These are phyloP conservation scores for Viridothelium virens DNA, from an alignment of 495 filamentous ascomycete species.

Conservation along the genomic window DNA sequence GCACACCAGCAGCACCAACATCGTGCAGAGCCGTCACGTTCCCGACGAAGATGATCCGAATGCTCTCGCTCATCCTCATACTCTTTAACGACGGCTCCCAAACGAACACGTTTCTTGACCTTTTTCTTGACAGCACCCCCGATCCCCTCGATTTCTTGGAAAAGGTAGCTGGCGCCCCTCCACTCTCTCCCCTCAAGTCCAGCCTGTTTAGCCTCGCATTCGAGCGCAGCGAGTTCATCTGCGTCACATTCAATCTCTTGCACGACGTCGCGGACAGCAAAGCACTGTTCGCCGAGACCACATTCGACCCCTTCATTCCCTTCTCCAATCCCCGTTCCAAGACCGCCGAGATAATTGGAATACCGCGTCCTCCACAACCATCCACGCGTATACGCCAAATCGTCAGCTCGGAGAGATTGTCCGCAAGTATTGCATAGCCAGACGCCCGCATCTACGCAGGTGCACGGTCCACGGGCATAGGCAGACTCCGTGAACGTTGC, in stretches of 20 bases:
- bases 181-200: conserved; percentile 23
- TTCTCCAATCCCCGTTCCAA: conserved; percentile 81
- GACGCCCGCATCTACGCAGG: conserved; percentile 54
- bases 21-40: conserved; percentile 46
- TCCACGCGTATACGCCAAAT: conserved; percentile 68
- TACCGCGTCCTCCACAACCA: conserved; percentile 90
- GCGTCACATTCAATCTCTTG: conserved; percentile 73
- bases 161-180: conserved; percentile 58
- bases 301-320: conserved; percentile 81
- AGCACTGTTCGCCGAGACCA: conserved; percentile 60
- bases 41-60: conserved; percentile 46
- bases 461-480: conserved; percentile 57
- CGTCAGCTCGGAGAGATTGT: conserved; percentile 54
- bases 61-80: conserved; percentile 68
- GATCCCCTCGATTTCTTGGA: conserved; percentile 81
- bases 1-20: conserved; percentile 66
- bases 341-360: conserved; percentile 64
- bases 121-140: conserved; percentile 80
- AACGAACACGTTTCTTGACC: conserved; percentile 60
- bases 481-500: conserved; percentile 36
- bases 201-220: conserved; percentile 19
- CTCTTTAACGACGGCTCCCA: conserved; percentile 75
- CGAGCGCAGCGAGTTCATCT: conserved; percentile 46
- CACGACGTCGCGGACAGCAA: conserved; percentile 64
- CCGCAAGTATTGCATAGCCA: conserved; percentile 82